phyloP scores from a whole-genome alignment of 306 rosid species.

The Potentilla sterilis region DNA sequence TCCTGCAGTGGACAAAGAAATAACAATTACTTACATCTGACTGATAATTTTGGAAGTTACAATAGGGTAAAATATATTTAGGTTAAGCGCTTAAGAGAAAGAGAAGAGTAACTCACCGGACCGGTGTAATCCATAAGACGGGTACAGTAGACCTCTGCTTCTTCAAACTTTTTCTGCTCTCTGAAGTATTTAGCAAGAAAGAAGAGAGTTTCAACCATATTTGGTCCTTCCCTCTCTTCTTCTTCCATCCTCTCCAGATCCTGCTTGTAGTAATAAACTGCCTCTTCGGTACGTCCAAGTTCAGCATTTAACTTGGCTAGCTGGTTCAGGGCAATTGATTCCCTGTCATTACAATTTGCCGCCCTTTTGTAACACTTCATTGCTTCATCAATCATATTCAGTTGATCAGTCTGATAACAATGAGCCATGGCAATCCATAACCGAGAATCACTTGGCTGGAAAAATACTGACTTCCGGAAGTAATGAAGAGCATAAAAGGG shows the following conservation, averaged over 20 bases:
- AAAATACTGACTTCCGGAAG: slow-evolving; percentile 84
- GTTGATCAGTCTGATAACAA: slow-evolving; percentile 81
- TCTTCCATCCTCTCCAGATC: slow-evolving; percentile 95
- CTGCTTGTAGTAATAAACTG: slow-evolving; percentile 83
- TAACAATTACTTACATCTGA: neutral
- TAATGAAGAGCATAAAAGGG: slow-evolving; percentile 92
- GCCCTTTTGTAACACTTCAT: slow-evolving; percentile 90
- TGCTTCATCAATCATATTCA: slow-evolving; percentile 83
- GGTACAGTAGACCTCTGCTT: slow-evolving; percentile 90
- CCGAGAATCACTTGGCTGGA: slow-evolving; percentile 93
- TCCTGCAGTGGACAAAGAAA: slow-evolving; percentile 50
- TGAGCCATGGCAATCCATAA: slow-evolving; percentile 98
- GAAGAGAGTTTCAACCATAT: slow-evolving; percentile 82
- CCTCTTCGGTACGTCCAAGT: slow-evolving; percentile 72
- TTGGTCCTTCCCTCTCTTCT: slow-evolving; percentile 97
- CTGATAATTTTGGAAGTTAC: neutral
- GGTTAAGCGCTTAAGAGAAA: neutral
- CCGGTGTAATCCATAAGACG: slow-evolving; percentile 95
- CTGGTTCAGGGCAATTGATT: slow-evolving; percentile 88
- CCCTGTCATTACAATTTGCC: slow-evolving; percentile 76
- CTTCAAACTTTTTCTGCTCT: slow-evolving; percentile 59
- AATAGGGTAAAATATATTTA: neutral
- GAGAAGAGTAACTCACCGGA: slow-evolving; percentile 60
- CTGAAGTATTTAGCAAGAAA: slow-evolving; percentile 74
- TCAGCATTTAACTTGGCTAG: slow-evolving; percentile 76